Evolutionary conservation across 2,329 filamentous ascomycete genomes (phyloP).

Genomic region (Coleophoma cylindrospora): DNA sequence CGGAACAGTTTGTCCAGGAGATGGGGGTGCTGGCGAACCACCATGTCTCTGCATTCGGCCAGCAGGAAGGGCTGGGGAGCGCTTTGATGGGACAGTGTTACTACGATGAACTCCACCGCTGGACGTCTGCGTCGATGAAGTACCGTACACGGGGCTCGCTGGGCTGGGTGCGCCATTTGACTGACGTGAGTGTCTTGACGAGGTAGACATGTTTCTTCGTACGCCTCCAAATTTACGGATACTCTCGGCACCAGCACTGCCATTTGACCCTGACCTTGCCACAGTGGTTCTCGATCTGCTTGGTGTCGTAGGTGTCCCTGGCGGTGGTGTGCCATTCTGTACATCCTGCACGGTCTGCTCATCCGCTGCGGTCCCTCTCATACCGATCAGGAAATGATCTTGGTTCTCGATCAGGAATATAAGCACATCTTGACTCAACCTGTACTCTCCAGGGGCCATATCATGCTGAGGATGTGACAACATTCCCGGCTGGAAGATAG

Average conservation of each 20-base stretch:
- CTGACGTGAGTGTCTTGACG: constrained; percentile 77
- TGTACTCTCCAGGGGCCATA: constrained; percentile 92
- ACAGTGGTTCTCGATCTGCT: constrained; percentile 52
- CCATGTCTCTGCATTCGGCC: constrained; percentile 60
- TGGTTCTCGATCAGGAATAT: constrained; percentile 99
- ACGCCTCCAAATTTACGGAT: constrained; percentile 75
- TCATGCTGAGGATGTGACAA: constrained; percentile 91
- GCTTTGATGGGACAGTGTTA: constrained; percentile 91
- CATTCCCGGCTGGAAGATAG: constrained; percentile 96
- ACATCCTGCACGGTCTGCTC: constrained; percentile 62
- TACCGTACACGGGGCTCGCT: constrained; percentile 50
- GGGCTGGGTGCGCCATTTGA: constrained; percentile 70
- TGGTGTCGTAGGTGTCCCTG: constrained; percentile 43
- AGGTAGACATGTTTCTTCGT: constrained; percentile 85
- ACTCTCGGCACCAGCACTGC: constrained; percentile 84
- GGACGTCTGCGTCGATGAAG: constrained; percentile 51
- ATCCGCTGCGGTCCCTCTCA: constrained; percentile 98
- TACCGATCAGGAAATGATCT: constrained; percentile 95
- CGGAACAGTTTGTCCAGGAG: constrained; percentile 30
- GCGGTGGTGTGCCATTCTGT: constrained; percentile 57
- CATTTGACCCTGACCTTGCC: constrained; percentile 76
- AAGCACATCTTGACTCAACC: constrained; percentile 91
- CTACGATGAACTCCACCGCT: constrained; percentile 63
- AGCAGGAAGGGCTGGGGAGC: constrained; percentile 67
- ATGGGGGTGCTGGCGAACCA: constrained; percentile 45